These are phyloP conservation scores for Lotmaria passim DNA, from an alignment of 208 protist genomes.

Conservation along the genomic window DNA sequence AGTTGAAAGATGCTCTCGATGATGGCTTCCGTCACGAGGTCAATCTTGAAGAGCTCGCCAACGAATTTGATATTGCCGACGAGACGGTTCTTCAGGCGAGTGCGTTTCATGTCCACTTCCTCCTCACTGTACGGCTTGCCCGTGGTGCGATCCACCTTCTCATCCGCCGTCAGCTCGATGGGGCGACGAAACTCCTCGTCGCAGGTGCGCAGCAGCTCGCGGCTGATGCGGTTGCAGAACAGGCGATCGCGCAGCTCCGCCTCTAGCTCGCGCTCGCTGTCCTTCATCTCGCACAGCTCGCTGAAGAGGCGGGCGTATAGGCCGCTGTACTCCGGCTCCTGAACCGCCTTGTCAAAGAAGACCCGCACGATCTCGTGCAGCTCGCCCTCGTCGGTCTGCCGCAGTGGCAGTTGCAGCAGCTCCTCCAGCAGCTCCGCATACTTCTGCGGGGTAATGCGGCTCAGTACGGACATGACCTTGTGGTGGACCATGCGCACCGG, in stretches of 20 bases:
- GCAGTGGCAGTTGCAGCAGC: conserved; percentile 77
- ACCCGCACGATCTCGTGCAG: conserved; percentile 84
- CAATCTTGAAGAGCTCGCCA: conserved; percentile 80
- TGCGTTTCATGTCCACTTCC: conserved; percentile 74
- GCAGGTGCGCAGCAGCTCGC: conserved; percentile 61
- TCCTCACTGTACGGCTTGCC: conserved; percentile 63
- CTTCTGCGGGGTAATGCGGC: conserved; percentile 84
- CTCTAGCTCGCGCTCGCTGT: conserved; percentile 57
- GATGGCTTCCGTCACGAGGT: conserved; percentile 64
- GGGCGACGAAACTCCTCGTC: conserved; percentile 74
- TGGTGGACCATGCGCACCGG: conserved; percentile 75
- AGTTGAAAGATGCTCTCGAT: conserved; percentile 71
- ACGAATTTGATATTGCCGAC: conserved; percentile 90
- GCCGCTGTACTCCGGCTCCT: conserved; percentile 80
- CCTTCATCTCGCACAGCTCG: conserved; percentile 71
- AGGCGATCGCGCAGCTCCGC: conserved; percentile 54
- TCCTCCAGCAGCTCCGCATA: conserved; percentile 75
- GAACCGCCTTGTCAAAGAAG: conserved; percentile 87
- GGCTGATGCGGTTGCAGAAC: conserved; percentile 70
- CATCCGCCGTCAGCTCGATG: conserved; percentile 70
- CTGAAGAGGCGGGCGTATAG: conserved; percentile 78
- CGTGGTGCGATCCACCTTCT: conserved; percentile 74
- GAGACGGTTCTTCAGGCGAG: conserved; percentile 71
- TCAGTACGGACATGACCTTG: conserved; percentile 90
- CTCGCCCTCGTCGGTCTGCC: conserved; percentile 76